Evolutionary conservation across 352 stramenopile species (phyloP), one percentile per base, ranked within the genome.

Genomic region (Phytophthora sp.): DNA sequence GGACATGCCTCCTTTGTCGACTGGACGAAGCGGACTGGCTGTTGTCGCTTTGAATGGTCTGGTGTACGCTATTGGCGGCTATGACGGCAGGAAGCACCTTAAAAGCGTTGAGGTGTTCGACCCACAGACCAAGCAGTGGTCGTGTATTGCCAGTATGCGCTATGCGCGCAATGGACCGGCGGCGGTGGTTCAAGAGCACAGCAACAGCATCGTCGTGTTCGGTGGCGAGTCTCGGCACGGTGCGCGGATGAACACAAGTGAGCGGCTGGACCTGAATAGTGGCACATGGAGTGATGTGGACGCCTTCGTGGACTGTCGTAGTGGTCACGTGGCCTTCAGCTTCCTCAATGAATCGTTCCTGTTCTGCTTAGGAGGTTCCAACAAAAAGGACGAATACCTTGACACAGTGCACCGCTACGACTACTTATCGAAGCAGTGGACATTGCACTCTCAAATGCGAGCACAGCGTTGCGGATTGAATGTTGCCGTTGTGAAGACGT

Each of bases 341-440:
- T 82, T 89, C 50, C 56, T 91, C 4, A 66, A 71, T 8, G 79
- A 91, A 34, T 87, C 79, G 23, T 92, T 89, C 21, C 39, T 91
- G n/a, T 91, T 89, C 49, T 82, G 71, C 21, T 52, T 91, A 6
- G 84, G 84, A 2, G 84, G 84, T n/a, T 89, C 84, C 24, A 89
- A 89, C 62, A 87, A 88, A 52, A 88, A 89, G 37, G 83, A 92
- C 55, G 81, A 89, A 57, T 89, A 91, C 42, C 38, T 91, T 43
- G 77, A 88, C 44, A 70, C 76, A 8, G 84, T 92, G 10, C 79
- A 89, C 30, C 76, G 81, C 5, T 92, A 82, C 38, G 84, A 92
- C 39, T 62, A 76, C 18, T 60, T 92, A 3, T 89, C 79, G 2
- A 77, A 85, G 43, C 56, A 79, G 28, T 92, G 84, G 84, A 79